Evolutionary conservation across 2,329 filamentous ascomycete species (phyloP).

Genomic region (Xylariales sp.): DNA sequence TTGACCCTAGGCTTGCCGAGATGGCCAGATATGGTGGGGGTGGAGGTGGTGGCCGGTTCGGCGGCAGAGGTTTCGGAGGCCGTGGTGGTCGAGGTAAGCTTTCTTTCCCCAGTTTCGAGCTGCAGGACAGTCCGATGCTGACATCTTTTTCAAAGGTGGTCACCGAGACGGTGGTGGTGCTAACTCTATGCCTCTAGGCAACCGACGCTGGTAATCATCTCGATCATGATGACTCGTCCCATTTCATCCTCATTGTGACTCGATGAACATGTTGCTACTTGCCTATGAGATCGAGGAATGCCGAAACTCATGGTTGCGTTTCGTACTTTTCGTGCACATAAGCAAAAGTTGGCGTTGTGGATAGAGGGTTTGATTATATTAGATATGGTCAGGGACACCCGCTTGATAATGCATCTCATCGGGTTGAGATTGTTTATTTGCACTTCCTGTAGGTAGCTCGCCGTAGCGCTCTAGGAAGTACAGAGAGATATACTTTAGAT

Average conservation of each 20-base stretch:
- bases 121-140: slow-evolving; percentile 1
- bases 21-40: slow-evolving; percentile 92
- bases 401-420: too few species aligned
- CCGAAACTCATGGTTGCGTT: slow-evolving; percentile 12
- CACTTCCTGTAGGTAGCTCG: too few species aligned
- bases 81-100: slow-evolving; percentile 43
- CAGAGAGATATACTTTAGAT: too few species aligned
- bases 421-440: neutral
- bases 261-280: neutral
- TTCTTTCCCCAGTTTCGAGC: neutral
- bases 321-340: slow-evolving; percentile 20
- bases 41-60: slow-evolving; percentile 67
- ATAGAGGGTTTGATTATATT: slow-evolving; percentile 26
- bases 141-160: slow-evolving; percentile 9
- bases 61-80: slow-evolving; percentile 63
- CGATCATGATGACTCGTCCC: neutral
- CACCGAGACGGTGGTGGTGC: slow-evolving; percentile 41
- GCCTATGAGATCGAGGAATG: slow-evolving; percentile 11
- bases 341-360: slow-evolving; percentile 30
- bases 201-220: slow-evolving; percentile 26
- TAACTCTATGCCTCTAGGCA: slow-evolving; percentile 28
- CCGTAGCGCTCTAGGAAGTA: too few species aligned
- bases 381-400: too few species aligned
- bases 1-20: slow-evolving; percentile 91
- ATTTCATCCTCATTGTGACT: neutral